These are phyloP conservation scores for Fusarium domesticum DNA, from an alignment of 2,329 filamentous ascomycete genomes.

Conservation along the genomic window DNA sequence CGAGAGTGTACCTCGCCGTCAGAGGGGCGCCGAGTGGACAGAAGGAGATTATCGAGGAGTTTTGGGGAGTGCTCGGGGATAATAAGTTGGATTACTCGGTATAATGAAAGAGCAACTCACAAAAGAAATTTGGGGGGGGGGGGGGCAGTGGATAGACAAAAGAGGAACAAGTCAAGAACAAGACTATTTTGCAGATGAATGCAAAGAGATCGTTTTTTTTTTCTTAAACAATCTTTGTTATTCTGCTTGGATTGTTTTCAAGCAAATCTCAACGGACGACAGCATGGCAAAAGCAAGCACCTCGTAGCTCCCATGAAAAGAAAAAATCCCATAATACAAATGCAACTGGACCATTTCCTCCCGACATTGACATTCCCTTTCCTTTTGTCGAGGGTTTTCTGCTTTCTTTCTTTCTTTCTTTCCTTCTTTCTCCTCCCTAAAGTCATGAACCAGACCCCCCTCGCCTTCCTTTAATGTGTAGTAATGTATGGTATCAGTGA, in stretches of 20 bases:
- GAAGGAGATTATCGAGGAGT: conserved; percentile 60
- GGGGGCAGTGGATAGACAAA: too few species aligned
- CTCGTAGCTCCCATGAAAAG: conserved; percentile 14
- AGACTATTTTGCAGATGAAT: too few species aligned
- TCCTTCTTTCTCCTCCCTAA: too few species aligned
- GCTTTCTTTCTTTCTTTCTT: too few species aligned
- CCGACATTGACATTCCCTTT: conserved; percentile 1
- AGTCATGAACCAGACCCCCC: conserved; percentile 7
- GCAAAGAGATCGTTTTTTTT: background rate
- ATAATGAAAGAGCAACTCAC: conserved; percentile 7
- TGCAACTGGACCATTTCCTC: conserved; percentile 14
- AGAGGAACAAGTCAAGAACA: too few species aligned
- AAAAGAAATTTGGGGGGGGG: too few species aligned
- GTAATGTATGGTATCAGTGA: conserved; percentile 23
- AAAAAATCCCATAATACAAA: conserved; percentile 27
- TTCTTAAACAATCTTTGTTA: too few species aligned
- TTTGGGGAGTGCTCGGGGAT: conserved; percentile 60
- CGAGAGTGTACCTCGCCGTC: conserved; percentile 60
- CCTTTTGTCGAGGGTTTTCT: background rate
- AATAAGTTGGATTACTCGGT: conserved; percentile 48
- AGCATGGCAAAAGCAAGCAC: conserved; percentile 17
- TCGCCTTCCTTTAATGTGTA: conserved; percentile 1
- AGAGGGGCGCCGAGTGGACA: conserved; percentile 58
- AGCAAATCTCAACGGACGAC: conserved; percentile 10
- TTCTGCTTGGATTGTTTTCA: too few species aligned